Evolutionary conservation across 169 alveolate genomes (phyloP), one percentile per base, ranked within the genome.

Genomic region (Cryptosporidium xiaoi): DNA sequence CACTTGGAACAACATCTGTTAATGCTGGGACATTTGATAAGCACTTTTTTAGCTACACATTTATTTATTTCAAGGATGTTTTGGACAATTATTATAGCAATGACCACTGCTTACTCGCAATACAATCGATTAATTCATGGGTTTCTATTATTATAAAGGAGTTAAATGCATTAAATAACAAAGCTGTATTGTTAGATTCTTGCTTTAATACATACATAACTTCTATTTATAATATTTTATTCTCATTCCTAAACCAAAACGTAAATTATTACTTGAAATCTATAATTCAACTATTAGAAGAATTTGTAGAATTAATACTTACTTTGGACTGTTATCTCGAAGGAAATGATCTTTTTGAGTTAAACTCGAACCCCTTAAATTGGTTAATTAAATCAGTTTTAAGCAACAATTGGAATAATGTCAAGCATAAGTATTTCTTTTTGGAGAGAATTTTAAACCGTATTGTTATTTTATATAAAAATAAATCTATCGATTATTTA

Each of bases 71-170:
- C 3, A 31, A 15, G 2, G 24, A 46, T 12, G 27, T 60, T 34
- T 34, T 55, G 27, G 51, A 20, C 31, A 33, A 56, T 69, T 51
- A 2, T 36, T 34, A 2, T 24, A 33, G 44, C 13, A 66, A 69
- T 8, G 51, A 50, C 10, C 65, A 51, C 34, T 69, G 67, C 16
- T 51, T 48, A 46, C 64, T 40, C 40, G 64, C 64, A 18, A 13
- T 77, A 16, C 87, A 60, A 44, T 77, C 87, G 8, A 56, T 77
- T 56, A 20, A 16, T 1, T n/a, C 27, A 6, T 62, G 69, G 71
- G 33, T 60, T 53, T 69, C 83, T 34, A 69, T 44, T 51, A 18
- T 69, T 53, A 69, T 51, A 36, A 34, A 24, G n/a, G 83, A 69
- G 44, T 7, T 69, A 18, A 51, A 20, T 33, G 44, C 18, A n/a